Percentiles rank a stretch among this genome's conserved stretches.
phyloP scores from a whole-genome alignment of 257 asterid species.

The Scutellaria galericulata region DNA sequence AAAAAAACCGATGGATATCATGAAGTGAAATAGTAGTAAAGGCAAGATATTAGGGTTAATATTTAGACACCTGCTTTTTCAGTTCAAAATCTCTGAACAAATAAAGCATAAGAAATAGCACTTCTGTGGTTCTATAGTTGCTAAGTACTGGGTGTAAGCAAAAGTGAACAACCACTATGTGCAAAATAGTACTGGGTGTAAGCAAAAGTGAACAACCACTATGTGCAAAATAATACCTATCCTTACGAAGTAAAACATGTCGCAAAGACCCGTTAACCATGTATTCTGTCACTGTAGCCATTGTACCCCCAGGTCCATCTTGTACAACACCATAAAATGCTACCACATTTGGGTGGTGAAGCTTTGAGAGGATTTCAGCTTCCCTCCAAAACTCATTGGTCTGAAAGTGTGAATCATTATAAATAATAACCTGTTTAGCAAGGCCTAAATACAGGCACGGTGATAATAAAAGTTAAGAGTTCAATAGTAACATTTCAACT shows the following conservation, averaged over 20 bases:
- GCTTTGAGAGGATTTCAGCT: conserved; percentile 76
- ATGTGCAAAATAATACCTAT: conserved; percentile 46
- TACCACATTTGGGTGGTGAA: conserved; percentile 83
- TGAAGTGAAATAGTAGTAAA: conserved; percentile 4
- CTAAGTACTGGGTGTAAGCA: neutral
- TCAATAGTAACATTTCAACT: conserved; percentile 21
- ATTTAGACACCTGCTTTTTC: neutral
- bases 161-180: conserved; percentile 15
- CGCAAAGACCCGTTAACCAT: conserved; percentile 79
- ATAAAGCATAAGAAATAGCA: neutral
- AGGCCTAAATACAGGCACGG: conserved; percentile 18
- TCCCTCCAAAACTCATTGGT: conserved; percentile 74
- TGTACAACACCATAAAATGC: conserved; percentile 80
- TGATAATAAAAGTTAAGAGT: conserved; percentile 1
- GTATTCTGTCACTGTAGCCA: conserved; percentile 74
- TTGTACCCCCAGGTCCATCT: conserved; percentile 77
- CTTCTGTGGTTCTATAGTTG: conserved; percentile 13
- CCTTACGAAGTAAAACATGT: conserved; percentile 72
- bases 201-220: conserved; percentile 19
- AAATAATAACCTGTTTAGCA: conserved; percentile 10
- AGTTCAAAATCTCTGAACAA: conserved; percentile 8
- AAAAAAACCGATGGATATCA: conserved; percentile 13
- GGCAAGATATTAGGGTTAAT: neutral
- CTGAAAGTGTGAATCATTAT: conserved; percentile 43
- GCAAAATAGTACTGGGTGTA: conserved; percentile 35